These are phyloP conservation scores for Phialophora chinensis DNA, from an alignment of 2,329 filamentous ascomycete species.

Conservation along the genomic window DNA sequence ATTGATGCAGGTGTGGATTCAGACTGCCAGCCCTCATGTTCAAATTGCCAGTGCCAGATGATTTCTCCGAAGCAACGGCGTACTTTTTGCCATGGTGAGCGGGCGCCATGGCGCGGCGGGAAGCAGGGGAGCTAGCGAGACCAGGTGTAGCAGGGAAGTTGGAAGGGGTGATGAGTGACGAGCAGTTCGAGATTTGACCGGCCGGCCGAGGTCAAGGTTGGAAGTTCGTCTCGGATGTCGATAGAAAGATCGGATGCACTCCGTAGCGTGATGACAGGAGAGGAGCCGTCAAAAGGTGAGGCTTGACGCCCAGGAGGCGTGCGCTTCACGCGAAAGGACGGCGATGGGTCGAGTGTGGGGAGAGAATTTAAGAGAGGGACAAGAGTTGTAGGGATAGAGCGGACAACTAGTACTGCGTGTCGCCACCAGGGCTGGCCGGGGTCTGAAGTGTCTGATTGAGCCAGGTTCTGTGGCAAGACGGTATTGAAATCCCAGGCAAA, in stretches of 20 bases:
- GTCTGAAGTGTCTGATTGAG: not conserved
- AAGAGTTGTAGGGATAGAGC: constrained; percentile 7
- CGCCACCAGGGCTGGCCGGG: not conserved
- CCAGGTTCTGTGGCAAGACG: constrained; percentile 1
- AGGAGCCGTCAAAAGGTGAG: constrained; percentile 11
- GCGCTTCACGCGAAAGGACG: constrained; percentile 24
- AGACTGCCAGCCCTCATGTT: constrained; percentile 14
- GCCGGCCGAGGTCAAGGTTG: constrained; percentile 19
- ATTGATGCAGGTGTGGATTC: constrained; percentile 17
- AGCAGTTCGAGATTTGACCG: constrained; percentile 22
- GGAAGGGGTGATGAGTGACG: constrained; percentile 23
- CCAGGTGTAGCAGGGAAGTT: constrained; percentile 28
- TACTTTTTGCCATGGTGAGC: constrained; percentile 28
- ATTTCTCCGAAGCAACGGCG: constrained; percentile 35
- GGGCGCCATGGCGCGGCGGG: constrained; percentile 32
- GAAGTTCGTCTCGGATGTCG: constrained; percentile 22
- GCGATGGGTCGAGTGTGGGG: constrained; percentile 10
- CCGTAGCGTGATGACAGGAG: constrained; percentile 11
- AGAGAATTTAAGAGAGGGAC: constrained; percentile 13
- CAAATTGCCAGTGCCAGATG: constrained; percentile 21
- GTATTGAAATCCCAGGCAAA: constrained; percentile 12
- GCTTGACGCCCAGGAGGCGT: constrained; percentile 14
- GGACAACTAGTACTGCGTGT: constrained; percentile 7
- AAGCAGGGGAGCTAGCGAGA: constrained; percentile 20
- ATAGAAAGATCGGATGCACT: constrained; percentile 20